Percentiles rank a stretch among this genome's conserved stretches.
Evolutionary conservation across 2,329 filamentous ascomycete species (phyloP).

Genomic region (Sarocladium brachiariae): DNA sequence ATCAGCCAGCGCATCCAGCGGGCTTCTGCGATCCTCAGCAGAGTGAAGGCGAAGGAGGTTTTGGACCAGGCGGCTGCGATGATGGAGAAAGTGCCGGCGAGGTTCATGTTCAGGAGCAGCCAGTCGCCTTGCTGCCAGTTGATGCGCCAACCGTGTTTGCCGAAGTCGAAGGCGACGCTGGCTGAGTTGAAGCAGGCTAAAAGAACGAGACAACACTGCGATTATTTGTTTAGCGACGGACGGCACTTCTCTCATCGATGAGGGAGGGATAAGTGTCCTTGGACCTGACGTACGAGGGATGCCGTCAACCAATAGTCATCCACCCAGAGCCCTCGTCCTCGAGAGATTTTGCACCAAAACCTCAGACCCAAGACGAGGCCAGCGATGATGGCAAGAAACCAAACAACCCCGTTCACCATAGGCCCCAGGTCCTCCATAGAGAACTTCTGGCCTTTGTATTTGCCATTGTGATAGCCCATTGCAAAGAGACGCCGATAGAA

Average conservation of each 20-base stretch:
- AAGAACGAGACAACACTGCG: background rate
- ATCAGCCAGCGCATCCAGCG: constrained; percentile 17
- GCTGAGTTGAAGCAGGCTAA: constrained; percentile 5
- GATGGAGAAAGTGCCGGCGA: constrained; percentile 17
- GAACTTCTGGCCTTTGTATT: background rate
- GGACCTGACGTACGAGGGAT: constrained; percentile 2
- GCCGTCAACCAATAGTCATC: constrained; percentile 18
- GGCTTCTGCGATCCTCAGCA: constrained; percentile 19
- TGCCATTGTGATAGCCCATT: constrained; percentile 1
- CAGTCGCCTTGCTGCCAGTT: background rate
- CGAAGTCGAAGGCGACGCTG: constrained; percentile 6
- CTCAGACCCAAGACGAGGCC: constrained; percentile 14
- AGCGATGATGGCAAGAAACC: constrained; percentile 8
- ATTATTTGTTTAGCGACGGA: background rate
- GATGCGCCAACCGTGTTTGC: constrained; percentile 9
- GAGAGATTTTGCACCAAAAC: constrained; percentile 17
- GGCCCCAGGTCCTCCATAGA: constrained; percentile 6
- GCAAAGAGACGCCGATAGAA: background rate
- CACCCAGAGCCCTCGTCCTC: constrained; percentile 16
- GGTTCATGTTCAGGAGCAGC: constrained; percentile 13
- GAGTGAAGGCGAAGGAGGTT: constrained; percentile 24
- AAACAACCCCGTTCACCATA: constrained; percentile 8
- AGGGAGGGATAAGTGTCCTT: too few relatives aligned
- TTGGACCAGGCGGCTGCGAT: constrained; percentile 23
- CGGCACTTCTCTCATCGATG: too few relatives aligned